Evolutionary conservation across 192 early-diverging fungal species (phyloP), one percentile per base, ranked within the genome.

Genomic region (Coemansia sp.): DNA sequence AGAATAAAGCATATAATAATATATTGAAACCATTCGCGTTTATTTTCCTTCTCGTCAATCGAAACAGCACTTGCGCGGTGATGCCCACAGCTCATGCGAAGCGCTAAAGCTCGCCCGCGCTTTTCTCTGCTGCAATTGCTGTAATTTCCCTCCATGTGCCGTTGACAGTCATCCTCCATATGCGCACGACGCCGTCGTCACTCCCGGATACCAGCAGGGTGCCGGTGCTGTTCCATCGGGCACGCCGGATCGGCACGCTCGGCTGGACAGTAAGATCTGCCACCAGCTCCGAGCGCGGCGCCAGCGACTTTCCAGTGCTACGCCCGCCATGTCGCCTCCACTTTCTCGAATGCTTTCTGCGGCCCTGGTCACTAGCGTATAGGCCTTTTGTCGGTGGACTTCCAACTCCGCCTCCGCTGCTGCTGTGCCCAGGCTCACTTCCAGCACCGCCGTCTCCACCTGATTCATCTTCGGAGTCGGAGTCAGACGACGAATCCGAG

Each of bases 171-270:
- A 65, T 70, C 62, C 58, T 69, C 77, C 77, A 80, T 62, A 71
- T 74, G 55, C 77, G 77, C 12, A 65, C 68, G 12, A 74, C 71
- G 21, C 77, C 77, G 48, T 80, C 77, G 50, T 80, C 77, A 52
- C 77, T 68, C 65, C 72, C 71, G 9, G 72, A 74, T n/a, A 62
- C 65, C 47, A 80, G 68, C 53, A 74, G 61, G 5, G 77, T 80
- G 31, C 77, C 77, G 8, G 72, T 74, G 68, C 71, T 71, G 65
- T 80, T 80, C 77, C 77, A 80, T 65, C 77, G 67, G 3, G 74
- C 61, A 19, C 71, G 71, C 23, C 77, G 77, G 52, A 80, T 65
- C 8, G 77, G 77, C 61, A 71, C 62, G 18, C 53, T 49, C 19
- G 68, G 72, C 49, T 80, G 68, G 9, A 71, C 65, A 0, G 63